A percentile compares a stretch with the other conserved stretches of the same genome.
phyloP scores from a whole-genome alignment of 305 asterid genomes.

The Nicotiana rustica region DNA sequence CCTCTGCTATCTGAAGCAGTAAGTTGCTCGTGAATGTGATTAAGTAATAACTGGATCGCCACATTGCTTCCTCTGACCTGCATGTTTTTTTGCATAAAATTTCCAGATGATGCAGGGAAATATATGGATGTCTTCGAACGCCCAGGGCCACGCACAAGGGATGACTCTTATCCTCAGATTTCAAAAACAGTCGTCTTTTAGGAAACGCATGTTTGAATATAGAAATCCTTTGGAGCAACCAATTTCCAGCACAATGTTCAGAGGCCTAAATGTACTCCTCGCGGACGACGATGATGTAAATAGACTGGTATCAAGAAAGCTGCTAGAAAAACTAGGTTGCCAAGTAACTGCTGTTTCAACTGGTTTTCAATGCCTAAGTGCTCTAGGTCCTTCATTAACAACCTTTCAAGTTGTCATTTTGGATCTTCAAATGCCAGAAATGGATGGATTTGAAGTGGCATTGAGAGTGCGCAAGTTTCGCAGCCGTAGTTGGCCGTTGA shows the following conservation, averaged over 20 bases:
- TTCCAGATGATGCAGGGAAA: constrained; percentile 60
- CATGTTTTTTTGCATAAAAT: background rate
- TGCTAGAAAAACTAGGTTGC: constrained; percentile 56
- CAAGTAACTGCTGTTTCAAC: constrained; percentile 53
- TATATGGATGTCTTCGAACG: constrained; percentile 51
- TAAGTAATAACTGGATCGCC: background rate
- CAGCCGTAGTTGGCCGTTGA: constrained; percentile 54
- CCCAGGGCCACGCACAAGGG: constrained; percentile 46
- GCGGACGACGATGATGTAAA: constrained; percentile 52
- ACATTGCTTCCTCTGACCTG: constrained; percentile 5
- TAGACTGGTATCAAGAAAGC: constrained; percentile 51
- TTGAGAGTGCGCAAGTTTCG: constrained; percentile 50
- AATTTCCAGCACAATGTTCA: constrained; percentile 40
- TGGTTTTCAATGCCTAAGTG: constrained; percentile 53
- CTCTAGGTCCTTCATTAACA: constrained; percentile 45
- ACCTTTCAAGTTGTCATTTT: constrained; percentile 45
- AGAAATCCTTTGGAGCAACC: constrained; percentile 42
- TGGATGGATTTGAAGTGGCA: constrained; percentile 59
- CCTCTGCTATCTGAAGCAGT: background rate
- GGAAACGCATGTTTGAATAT: constrained; percentile 46
- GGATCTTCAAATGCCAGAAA: constrained; percentile 61
- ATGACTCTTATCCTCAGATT: constrained; percentile 52
- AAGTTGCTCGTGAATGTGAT: constrained; percentile 25
- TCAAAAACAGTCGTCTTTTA: constrained; percentile 47
- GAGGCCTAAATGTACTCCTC: constrained; percentile 48